These are phyloP conservation scores for Manihot esculenta DNA, from an alignment of 441 rosid species.

Conservation along the genomic window DNA sequence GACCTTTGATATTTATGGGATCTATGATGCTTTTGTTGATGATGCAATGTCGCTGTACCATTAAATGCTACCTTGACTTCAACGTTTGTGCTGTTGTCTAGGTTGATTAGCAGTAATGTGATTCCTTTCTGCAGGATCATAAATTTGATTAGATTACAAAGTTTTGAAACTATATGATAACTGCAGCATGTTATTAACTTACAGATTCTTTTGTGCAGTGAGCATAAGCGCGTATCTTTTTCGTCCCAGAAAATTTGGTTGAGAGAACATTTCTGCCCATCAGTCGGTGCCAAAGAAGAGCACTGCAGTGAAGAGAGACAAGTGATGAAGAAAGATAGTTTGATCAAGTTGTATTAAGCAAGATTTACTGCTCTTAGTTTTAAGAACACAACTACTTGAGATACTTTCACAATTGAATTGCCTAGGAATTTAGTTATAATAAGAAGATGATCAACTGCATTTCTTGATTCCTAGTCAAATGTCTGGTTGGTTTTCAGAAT, in stretches of 20 bases:
- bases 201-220: constrained; percentile 84
- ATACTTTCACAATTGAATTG: not conserved
- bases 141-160: constrained; percentile 19
- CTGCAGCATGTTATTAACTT: constrained; percentile 22
- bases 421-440: not conserved
- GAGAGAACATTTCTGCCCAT: constrained; percentile 76
- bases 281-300: constrained; percentile 81
- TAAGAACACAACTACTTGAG: not conserved
- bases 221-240: constrained; percentile 65
- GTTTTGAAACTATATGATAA: not conserved
- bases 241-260: constrained; percentile 64
- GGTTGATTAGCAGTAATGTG: constrained; percentile 68
- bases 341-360: not conserved
- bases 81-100: constrained; percentile 57
- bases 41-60: constrained; percentile 31
- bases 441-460: not conserved
- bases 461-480: not conserved
- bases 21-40: constrained; percentile 25
- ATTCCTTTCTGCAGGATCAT: constrained; percentile 65
- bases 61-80: constrained; percentile 45
- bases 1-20: constrained; percentile 17
- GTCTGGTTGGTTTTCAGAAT: not conserved
- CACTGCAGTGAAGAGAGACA: constrained; percentile 48
- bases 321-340: not conserved
- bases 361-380: not conserved